Base-by-base conservation (phyloP, 2,329 filamentous ascomycete genomes). In the Colletotrichum gigasporum region DNA sequence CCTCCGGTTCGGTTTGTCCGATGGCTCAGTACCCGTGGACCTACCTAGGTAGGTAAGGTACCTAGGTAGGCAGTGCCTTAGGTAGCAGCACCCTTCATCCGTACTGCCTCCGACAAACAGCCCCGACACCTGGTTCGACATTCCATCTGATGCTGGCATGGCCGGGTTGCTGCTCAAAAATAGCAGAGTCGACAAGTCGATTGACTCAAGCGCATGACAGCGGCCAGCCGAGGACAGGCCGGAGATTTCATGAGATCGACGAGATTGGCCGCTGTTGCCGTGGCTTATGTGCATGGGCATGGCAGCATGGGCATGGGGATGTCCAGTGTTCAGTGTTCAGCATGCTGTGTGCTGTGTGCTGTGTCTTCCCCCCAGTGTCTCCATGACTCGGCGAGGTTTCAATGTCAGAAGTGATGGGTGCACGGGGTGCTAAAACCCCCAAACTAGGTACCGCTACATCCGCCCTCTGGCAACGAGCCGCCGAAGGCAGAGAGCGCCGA, bases 151-250 rank as follows among this genome's bases (percentile, higher is more conserved):
- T 50, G 28, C 42, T 44, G 24, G 41, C 14, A 24, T 37, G 50
- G 50, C 22, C 35, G 16, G 28, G 28, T 35, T 47, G 14, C 20
- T 32, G 28, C 50, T 62, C 35, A 22, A 37, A 55, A 65, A 62
- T 44, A 62, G 35, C 14, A 54, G 24, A 39, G n/a, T 16, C 14
- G 24, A 18, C 34, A 28, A n/a, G 48, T 62, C 41, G 11, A 37
- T 65, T 55, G 57, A 62, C 62, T 62, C 62, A 44, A 32, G 62
- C 62, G 50, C 56, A 65, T 62, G 62, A 62, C 48, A 45, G 56
- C 50, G 24, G 35, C 14, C 47, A 59, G 47, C 45, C 42, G 56
- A 41, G 35, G 48, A 50, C 28, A n/a, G n/a, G n/a, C n/a, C n/a
- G n/a, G n/a, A n/a, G n/a, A n/a, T 62, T 28, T 57, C 18, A 41